Base-by-base conservation (phyloP, 345 rosid species). In the Anastatica hierochuntica region DNA sequence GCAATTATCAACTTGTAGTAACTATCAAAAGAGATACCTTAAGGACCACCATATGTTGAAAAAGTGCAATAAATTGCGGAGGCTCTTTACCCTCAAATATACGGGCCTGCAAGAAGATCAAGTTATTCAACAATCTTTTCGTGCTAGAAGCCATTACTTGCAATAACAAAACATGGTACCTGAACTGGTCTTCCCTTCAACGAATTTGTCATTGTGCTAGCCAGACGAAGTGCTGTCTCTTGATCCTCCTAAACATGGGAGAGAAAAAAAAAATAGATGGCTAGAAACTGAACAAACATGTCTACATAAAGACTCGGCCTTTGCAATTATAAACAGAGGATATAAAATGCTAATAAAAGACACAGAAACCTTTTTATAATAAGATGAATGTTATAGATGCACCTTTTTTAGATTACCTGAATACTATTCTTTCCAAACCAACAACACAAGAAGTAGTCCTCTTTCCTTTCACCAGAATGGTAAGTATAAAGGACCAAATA, bases 381-480 rank as follows among this genome's bases (percentile, higher is more conserved):
- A 10, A 39, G 16, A 65, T 27, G 24, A 18, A 20, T 33, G 53
- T 19, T 15, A 43, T 19, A 14, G 43, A 57, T 65, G 64, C 41
- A 50, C 47, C 7, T 23, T 41, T 64, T 42, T 8, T 40, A 52
- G 43, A 38, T 66, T 82, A 94, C 99, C 97, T 88, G 87, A 58
- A 74, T 63, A 74, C 94, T 83, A 62, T 88, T 76, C 60, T 79
- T 80, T 60, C 99, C 99, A 75, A 85, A 68, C 99, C 99, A 94
- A 49, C 77, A 83, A 74, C 99, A 88, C 34, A 94, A 69, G 64
- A 85, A 76, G 74, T 75, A 83, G 73, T 88, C 95, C 73, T 94
- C 99, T 76, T 88, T 94, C 78, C 95, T 80, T 37, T 94, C 99
- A 74, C 94, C 95, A 1, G 94, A 70, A 70, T 81, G 99, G 68